These are phyloP conservation scores for Arthroderma sp. DNA, from an alignment of 2,329 filamentous ascomycete species.

Conservation along the genomic window DNA sequence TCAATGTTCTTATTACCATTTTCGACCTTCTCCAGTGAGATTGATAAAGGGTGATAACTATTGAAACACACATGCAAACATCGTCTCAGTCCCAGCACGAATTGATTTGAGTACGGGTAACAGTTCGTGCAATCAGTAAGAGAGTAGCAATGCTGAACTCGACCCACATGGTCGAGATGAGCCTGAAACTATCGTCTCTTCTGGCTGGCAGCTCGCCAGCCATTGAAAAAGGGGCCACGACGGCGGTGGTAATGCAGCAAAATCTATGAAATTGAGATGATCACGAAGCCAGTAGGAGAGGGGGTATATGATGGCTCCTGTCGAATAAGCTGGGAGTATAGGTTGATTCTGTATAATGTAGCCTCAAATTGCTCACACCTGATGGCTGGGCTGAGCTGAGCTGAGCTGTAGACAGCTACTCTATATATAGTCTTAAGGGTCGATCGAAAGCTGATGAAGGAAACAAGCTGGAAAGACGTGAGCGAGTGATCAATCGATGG, in stretches of 20 bases:
- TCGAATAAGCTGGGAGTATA: background rate
- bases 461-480: too few relatives aligned
- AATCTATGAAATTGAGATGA: background rate
- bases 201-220: background rate
- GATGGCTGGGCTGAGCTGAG: too few relatives aligned
- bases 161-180: constrained; percentile 7
- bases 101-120: constrained; percentile 9
- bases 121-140: constrained; percentile 8
- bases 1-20: background rate
- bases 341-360: too few relatives aligned
- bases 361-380: too few relatives aligned
- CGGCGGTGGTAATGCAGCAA: background rate
- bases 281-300: background rate
- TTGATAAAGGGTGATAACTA: background rate
- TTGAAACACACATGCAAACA: constrained; percentile 11
- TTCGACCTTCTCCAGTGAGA: too few relatives aligned
- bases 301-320: background rate
- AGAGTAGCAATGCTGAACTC: constrained; percentile 10
- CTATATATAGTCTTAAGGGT: too few relatives aligned
- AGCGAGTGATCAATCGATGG: too few relatives aligned
- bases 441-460: too few relatives aligned
- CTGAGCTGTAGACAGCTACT: too few relatives aligned
- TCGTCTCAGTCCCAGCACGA: constrained; percentile 12
- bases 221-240: background rate
- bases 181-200: background rate